Evolutionary conservation across 164 flowering plant genomes (phyloP), one percentile per base, ranked within the genome.

Genomic region (Tetracentron sinense): DNA sequence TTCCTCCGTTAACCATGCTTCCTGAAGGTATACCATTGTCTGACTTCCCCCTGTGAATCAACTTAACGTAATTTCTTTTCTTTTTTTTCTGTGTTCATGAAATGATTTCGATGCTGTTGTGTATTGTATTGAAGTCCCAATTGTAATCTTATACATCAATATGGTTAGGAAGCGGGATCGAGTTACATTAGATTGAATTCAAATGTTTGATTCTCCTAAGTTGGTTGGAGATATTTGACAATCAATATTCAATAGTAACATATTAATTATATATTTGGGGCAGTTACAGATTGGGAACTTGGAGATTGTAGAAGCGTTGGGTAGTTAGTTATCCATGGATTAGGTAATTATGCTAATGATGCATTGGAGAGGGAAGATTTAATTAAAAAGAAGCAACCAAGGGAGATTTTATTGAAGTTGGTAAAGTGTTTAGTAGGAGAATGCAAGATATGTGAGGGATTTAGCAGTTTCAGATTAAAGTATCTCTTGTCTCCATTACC

Each of bases 1-100:
- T 94, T 76, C 93, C 98, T 16, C 75, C 80, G 73, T 77, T 94
- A 29, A 89, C 80, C 48, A 86, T 85, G 64, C 77, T 84, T 59
- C 72, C 83, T 26, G 89, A 87, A 86, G 97, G 98, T 90, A 84
- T 56, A 73, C 56, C 7, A 38, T 29, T 42, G 33, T 62, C 64
- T 27, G 74, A 63, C 25, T 73, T 76, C 60, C 74, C 56, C 1
- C 69, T 55, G 42, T 67, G 60, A 64, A 29, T n/a, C 22, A 63
- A 52, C 55, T 2, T 2, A 48, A 56, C 19, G 22, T 16, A 27
- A 16, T 20, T 22, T 46, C 2, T 14, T 21, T 1, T 1, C 42
- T 38, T n/a, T 6, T 20, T 54, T n/a, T 50, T 48, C 28, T 16
- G 1, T 55, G 15, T 22, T 55, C 29, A 16, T 19, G 10, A 31